phyloP scores from a whole-genome alignment of 2,329 filamentous ascomycete species.

The Xylariaceae sp. region DNA sequence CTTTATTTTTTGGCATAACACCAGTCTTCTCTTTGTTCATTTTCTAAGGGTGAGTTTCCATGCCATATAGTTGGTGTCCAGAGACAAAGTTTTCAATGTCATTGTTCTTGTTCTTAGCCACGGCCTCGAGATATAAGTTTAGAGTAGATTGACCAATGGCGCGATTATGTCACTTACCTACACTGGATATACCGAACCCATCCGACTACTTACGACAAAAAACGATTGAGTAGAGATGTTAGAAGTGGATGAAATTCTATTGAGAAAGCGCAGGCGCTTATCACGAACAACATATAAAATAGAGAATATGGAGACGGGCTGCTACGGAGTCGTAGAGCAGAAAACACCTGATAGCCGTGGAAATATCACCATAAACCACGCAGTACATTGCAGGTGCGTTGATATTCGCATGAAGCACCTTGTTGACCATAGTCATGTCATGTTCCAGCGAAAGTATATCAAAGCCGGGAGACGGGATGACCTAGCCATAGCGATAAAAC shows the following conservation, averaged over 20 bases:
- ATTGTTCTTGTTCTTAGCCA: too few species aligned
- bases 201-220: not conserved
- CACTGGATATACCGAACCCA: too few species aligned
- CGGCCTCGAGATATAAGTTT: too few species aligned
- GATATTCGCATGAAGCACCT: slow-evolving; percentile 22
- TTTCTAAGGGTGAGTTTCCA: too few species aligned
- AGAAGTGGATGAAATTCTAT: slow-evolving; percentile 7
- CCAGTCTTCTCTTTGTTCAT: too few species aligned
- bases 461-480: slow-evolving; percentile 17
- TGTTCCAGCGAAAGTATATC: slow-evolving; percentile 6
- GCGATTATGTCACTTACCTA: too few species aligned
- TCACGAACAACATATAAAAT: slow-evolving; percentile 15
- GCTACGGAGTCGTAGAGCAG: slow-evolving; percentile 18
- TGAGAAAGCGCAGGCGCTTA: slow-evolving; percentile 15
- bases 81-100: too few species aligned
- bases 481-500: slow-evolving; percentile 26
- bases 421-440: slow-evolving; percentile 12
- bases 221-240: not conserved
- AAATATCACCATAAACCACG: slow-evolving; percentile 24
- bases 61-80: too few species aligned
- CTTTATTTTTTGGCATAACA: too few species aligned
- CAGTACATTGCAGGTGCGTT: slow-evolving; percentile 13
- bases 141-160: too few species aligned
- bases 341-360: not conserved
- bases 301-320: slow-evolving; percentile 19